Evolutionary conservation across 1,139 yeast species (phyloP), one percentile per base, ranked within the genome.

Genomic region (Hanseniaspora gamundiae): DNA sequence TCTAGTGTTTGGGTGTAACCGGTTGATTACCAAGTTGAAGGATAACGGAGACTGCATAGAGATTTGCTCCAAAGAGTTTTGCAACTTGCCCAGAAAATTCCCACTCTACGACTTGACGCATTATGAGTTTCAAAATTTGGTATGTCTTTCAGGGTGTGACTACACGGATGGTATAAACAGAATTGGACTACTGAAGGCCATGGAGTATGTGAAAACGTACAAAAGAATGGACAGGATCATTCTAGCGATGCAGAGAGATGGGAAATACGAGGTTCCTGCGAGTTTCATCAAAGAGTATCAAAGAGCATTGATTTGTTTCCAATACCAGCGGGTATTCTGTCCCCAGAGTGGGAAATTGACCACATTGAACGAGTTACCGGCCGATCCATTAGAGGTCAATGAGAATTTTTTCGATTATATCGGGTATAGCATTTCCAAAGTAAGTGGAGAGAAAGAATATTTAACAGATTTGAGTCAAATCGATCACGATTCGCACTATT

Each of bases 71-170:
- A 70, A 68, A 3, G 68, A 77, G 47, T 80, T 81, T 51, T 55
- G 68, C 52, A 49, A 67, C 49, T 46, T 64, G 53, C 58, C 58
- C 29, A 16, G 39, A 2, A 67, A 67, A 42, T 64, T 75, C 20
- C 77, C 80, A 1, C 61, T 78, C 52, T 61, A 70, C 28, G 48
- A 66, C 40, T 64, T 80, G 51, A 62, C 71, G 26, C 71, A 66
- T 14, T 74, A 71, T 10, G 86, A 86, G 53, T 60, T 86, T 44
- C 69, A 94, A 43, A 69, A 78, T 40, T 75, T 86, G 62, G 98
- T 95, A 1, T 81, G 88, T 57, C 60, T 93, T 6, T 76, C 95
- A 6, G 99, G 99, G 0, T 93, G 99, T 64, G 99, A 93, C 61
- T 93, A 93, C 57, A 85, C 96, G 0, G 76, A 77, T 46, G 98